Percentiles rank a stretch among this genome's conserved stretches.
phyloP scores from a whole-genome alignment of 495 filamentous ascomycete genomes.

The Penicillium dipodomyicola region DNA sequence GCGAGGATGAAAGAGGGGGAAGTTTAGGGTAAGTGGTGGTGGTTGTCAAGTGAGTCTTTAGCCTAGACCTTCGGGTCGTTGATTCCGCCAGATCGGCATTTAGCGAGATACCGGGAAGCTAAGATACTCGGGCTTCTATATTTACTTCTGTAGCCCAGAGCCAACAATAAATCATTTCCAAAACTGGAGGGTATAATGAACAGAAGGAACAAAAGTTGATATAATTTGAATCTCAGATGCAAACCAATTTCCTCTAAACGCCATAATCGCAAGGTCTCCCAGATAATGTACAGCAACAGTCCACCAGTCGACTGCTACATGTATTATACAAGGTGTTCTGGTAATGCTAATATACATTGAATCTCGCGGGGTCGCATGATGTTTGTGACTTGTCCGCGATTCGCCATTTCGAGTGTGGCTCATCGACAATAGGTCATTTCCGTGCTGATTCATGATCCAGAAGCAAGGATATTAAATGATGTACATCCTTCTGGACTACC shows the following conservation, averaged over 20 bases:
- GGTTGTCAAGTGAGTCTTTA: constrained; percentile 16
- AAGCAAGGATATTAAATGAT: constrained; percentile 10
- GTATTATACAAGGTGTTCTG: constrained; percentile 18
- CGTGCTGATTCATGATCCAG: neutral
- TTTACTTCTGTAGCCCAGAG: constrained; percentile 8
- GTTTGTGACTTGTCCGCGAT: neutral
- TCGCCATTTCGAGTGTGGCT: neutral
- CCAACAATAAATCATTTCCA: constrained; percentile 1
- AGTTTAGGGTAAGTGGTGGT: constrained; percentile 8
- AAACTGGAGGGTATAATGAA: neutral
- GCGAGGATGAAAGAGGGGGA: constrained; percentile 18
- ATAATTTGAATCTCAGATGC: constrained; percentile 6
- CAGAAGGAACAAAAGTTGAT: neutral
- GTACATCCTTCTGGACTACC: constrained; percentile 27
- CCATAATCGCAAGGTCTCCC: constrained; percentile 15
- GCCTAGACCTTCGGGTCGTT: constrained; percentile 13
- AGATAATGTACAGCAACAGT: constrained; percentile 19
- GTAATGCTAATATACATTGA: constrained; percentile 11
- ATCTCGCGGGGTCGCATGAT: neutral
- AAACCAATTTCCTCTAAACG: constrained; percentile 16
- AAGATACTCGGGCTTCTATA: constrained; percentile 18
- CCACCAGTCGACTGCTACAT: neutral
- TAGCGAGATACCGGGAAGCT: constrained; percentile 32
- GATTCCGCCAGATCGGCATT: constrained; percentile 37
- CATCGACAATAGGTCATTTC: neutral